Base-by-base conservation (phyloP, 202 grass and related monocot species). In the Carex sylvatica region DNA sequence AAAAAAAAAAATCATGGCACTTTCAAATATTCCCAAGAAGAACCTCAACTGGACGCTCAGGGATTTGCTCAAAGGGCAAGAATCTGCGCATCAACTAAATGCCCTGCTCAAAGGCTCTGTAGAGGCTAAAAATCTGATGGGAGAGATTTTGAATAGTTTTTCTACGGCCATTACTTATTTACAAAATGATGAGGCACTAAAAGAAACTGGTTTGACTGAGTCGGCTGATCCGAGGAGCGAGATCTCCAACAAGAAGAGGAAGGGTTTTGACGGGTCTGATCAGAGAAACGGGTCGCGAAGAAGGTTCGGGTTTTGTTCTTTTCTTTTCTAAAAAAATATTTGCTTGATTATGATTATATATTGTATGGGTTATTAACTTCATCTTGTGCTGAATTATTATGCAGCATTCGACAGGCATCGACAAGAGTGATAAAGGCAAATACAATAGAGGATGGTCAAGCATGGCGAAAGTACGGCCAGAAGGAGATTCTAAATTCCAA, bases 391-490 rank as follows among this genome's bases (percentile, higher is more conserved):
- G 33, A 73, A 60, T 74, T 76, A 19, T 70, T 66, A 28, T 7
- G 40, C 86, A 93, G 91, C 11, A 31, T 61, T 28, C 83, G 83
- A 33, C 64, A 85, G 8, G 74, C 78, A 2, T 85, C 74, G 0
- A 85, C 51, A 0, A 58, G 52, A 28, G 82, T 63, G 1, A 18
- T 83, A 28, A 53, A 4, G 5, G 13, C 74, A 5, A 81, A 79
- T 26, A 86, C 63, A 7, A 61, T 88, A 24, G 91, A 91, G 0
- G 94, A 97, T 24, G 91, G 89, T 0, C 82, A 87, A 40, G 23
- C 84, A 7, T 97, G 94, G 94, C 85, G 94, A 36, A 97, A 97
- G 30, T 97, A 97, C 53, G 94, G 94, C 0, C 91, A 97, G 89
- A 93, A 93, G 78, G 81, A 84, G 0, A 97, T 97, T 40, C 91